These are phyloP conservation scores for Globisporangium middletonii DNA, from an alignment of 352 stramenopile species.

Conservation along the genomic window DNA sequence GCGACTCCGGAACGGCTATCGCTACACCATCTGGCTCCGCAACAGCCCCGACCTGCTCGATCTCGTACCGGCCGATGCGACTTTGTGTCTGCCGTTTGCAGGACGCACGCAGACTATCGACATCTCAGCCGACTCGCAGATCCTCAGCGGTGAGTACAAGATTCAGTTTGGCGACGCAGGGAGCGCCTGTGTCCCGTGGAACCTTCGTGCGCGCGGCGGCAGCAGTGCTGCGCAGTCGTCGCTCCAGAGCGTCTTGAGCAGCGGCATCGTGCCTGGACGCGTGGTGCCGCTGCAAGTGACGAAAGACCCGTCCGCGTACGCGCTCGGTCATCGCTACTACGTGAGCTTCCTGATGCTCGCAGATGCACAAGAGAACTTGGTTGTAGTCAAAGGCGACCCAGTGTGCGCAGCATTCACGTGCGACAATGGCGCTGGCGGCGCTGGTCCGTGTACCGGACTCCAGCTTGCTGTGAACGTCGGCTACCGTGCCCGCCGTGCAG, in stretches of 20 bases:
- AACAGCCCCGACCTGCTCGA: slow-evolving; percentile 49
- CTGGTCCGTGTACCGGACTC: slow-evolving; percentile 24
- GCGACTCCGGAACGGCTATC: slow-evolving; percentile 34
- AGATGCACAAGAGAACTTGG: slow-evolving; percentile 30
- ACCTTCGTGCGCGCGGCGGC: slow-evolving; percentile 26
- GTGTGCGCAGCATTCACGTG: slow-evolving; percentile 48
- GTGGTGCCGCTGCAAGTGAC: slow-evolving; percentile 35
- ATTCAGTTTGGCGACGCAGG: slow-evolving; percentile 28
- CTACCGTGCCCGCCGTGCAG: slow-evolving; percentile 27
- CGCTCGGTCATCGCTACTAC: slow-evolving; percentile 34
- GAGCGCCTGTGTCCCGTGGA: slow-evolving; percentile 41
- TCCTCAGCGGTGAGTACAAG: slow-evolving; percentile 41
- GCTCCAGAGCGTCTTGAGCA: slow-evolving; percentile 32
- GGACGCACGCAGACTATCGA: slow-evolving; percentile 65
- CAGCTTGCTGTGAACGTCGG: slow-evolving; percentile 39
- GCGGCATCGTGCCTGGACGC: slow-evolving; percentile 24
- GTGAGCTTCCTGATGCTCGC: slow-evolving; percentile 33
- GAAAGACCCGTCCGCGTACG: slow-evolving; percentile 35
- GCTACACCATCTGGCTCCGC: slow-evolving; percentile 44
- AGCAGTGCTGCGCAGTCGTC: slow-evolving; percentile 13
- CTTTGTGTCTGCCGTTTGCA: slow-evolving; percentile 24
- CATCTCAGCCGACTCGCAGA: slow-evolving; percentile 26
- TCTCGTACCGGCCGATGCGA: slow-evolving; percentile 31
- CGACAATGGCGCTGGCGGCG: slow-evolving; percentile 23
- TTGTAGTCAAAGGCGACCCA: slow-evolving; percentile 14